Evolutionary conservation across 352 stramenopile species (phyloP).

Genomic region (Blastocystis sp.): DNA sequence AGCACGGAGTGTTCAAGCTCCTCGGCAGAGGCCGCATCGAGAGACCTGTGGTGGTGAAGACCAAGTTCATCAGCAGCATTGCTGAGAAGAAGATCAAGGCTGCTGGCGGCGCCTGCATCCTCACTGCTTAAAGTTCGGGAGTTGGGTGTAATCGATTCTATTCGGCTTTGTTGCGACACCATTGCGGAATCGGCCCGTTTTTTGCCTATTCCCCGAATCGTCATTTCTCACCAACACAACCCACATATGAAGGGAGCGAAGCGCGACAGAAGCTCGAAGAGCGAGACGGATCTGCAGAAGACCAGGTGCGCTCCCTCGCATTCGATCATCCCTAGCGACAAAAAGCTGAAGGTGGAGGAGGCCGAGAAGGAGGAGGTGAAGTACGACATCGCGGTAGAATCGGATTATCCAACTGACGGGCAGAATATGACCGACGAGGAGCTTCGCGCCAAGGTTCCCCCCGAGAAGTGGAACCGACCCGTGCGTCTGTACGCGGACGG

Average conservation of each 20-base stretch:
- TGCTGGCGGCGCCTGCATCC: constrained; percentile 86
- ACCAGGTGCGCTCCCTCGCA: background rate
- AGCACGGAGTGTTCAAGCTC: constrained; percentile 53
- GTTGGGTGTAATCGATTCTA: background rate
- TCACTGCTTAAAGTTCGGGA: background rate
- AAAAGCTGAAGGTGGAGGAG: constrained; percentile 43
- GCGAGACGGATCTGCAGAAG: background rate
- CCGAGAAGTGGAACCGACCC: constrained; percentile 71
- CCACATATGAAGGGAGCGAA: background rate
- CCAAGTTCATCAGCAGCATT: background rate
- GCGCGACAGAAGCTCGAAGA: background rate
- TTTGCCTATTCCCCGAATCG: too few species aligned
- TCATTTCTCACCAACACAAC: background rate
- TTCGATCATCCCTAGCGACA: constrained; percentile 33
- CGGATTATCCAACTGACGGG: background rate
- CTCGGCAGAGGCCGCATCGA: background rate
- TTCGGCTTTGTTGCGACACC: background rate
- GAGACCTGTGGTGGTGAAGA: too few species aligned
- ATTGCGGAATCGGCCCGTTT: background rate
- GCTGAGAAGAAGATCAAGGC: constrained; percentile 99
- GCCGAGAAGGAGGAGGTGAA: constrained; percentile 8
- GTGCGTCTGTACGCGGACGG: constrained; percentile 82
- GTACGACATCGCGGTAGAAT: constrained; percentile 39
- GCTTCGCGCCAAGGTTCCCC: constrained; percentile 65
- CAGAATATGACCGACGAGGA: constrained; percentile 70